Base-by-base conservation (phyloP, 768 basidiomycete genomes). In the Aureoboletus auriporus region DNA sequence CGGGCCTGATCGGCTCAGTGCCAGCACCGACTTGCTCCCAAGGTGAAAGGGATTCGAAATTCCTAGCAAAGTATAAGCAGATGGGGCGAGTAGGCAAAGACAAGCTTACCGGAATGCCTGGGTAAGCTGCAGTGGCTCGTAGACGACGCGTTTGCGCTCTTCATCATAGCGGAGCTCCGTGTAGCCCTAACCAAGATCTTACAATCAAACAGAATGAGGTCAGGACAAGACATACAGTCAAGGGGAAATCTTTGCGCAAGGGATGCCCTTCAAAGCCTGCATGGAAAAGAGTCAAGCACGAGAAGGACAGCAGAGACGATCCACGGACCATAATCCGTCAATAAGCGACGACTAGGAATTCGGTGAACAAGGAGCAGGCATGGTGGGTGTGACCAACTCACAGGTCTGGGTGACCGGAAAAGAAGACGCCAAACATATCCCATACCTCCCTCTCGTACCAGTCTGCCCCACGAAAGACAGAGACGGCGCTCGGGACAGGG, bases 361-460 rank as follows among this genome's bases (percentile, higher is more conserved):
- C 29, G 12, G 51, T 61, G 49, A 63, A 43, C 39, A 20, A 35
- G 2, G 36, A 42, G 49, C 56, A 12, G 58, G 44, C 34, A 49
- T 44, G 20, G 26, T 20, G 29, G 34, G 36, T 40, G 38, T 14
- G 47, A 37, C 39, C 29, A 14, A 80, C 90, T 59, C 64, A 93
- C 88, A 99, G 78, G 69, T 99, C 96, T 17, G 96, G 96, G 70
- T 99, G 96, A 42, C 83, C 87, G 52, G 82, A 82, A 76, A 99
- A 99, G 77, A 93, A 96, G 40, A 99, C 88, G 39, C 96, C 96
- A 63, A 75, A 99, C 69, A 99, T 78, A 72, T 99, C 96, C 94
- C 95, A 99, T 27, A 89, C 85, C 69, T 99, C 96, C 50, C 96
- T 79, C 70, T 99, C 96, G 66, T 96, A 97, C 96, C 96, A 99